Conservation (phyloP, 345 rosid genomes). For the Rhodamnia argentea region DNA sequence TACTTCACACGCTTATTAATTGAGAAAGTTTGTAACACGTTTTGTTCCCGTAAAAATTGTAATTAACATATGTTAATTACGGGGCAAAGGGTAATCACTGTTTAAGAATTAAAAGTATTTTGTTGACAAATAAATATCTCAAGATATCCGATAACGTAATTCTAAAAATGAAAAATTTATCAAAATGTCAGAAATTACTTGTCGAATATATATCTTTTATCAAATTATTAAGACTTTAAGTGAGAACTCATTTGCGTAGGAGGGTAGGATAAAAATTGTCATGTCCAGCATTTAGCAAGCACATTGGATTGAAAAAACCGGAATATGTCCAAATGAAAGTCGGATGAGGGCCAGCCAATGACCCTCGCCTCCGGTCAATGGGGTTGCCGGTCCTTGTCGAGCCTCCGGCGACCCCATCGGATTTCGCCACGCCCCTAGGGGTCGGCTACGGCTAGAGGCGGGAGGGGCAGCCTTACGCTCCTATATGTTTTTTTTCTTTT, state of each 20-base stretch:
- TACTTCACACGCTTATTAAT: not conserved
- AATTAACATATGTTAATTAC: not conserved
- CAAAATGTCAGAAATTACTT: not conserved
- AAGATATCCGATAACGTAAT: not conserved
- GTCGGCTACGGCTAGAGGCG: too few relatives aligned
- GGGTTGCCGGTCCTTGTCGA: too few relatives aligned
- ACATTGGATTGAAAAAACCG: not conserved
- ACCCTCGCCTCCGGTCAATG: too few relatives aligned
- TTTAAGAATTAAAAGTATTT: not conserved
- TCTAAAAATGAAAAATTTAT: too few relatives aligned
- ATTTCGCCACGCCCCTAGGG: too few relatives aligned
- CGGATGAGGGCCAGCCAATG: too few relatives aligned
- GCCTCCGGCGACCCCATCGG: too few relatives aligned
- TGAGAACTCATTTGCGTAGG: not conserved
- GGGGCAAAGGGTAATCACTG: not conserved
- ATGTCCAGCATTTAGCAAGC: not conserved
- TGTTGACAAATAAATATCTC: not conserved
- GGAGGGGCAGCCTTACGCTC: too few relatives aligned
- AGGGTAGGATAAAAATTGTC: not conserved
- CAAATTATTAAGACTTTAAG: not conserved
- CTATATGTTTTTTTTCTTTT: too few relatives aligned
- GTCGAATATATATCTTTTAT: not conserved
- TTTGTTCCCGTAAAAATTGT: not conserved
- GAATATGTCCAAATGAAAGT: not conserved
- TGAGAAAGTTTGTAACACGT: not conserved